A percentile compares a stretch with the other conserved stretches of the same genome.
Conservation (phyloP, 2,329 filamentous ascomycete genomes). For the Ascochyta lentis region DNA sequence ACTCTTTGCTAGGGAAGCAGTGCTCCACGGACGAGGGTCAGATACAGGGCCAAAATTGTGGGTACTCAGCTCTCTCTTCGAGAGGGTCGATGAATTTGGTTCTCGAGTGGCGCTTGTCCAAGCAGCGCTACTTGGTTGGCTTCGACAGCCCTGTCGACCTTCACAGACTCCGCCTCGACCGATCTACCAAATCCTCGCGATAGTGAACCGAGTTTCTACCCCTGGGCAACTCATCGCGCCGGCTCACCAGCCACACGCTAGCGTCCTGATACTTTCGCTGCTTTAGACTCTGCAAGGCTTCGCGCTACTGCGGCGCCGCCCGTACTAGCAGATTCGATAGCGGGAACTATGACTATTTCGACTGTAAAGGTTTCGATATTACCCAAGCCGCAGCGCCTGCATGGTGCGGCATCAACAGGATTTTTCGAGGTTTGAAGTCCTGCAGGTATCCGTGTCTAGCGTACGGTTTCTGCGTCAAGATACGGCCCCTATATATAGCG, state of each 20-base stretch:
- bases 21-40: constrained; percentile 1
- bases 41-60: constrained; percentile 9
- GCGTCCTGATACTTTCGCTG: constrained; percentile 3
- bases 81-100: constrained; percentile 3
- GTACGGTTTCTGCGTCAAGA: neutral
- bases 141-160: constrained; percentile 7
- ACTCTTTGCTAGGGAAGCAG: constrained; percentile 6
- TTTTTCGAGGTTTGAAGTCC: constrained; percentile 4
- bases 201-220: constrained; percentile 6
- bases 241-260: constrained; percentile 16
- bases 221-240: constrained; percentile 9
- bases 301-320: constrained; percentile 19
- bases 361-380: constrained; percentile 10
- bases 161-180: neutral
- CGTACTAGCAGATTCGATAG: constrained; percentile 14
- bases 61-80: constrained; percentile 8
- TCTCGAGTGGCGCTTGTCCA: constrained; percentile 5
- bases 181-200: neutral
- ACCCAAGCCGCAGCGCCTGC: constrained; percentile 5
- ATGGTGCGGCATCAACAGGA: constrained; percentile 13
- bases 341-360: constrained; percentile 9
- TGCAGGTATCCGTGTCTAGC: constrained; percentile 8
- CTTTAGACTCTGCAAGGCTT: constrained; percentile 9
- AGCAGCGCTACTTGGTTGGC: constrained; percentile 1
- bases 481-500: constrained; percentile 9